Percentiles rank a stretch among this genome's conserved stretches.
Conservation (phyloP, 2,329 filamentous ascomycete species). For the Xylariaceae sp. region DNA sequence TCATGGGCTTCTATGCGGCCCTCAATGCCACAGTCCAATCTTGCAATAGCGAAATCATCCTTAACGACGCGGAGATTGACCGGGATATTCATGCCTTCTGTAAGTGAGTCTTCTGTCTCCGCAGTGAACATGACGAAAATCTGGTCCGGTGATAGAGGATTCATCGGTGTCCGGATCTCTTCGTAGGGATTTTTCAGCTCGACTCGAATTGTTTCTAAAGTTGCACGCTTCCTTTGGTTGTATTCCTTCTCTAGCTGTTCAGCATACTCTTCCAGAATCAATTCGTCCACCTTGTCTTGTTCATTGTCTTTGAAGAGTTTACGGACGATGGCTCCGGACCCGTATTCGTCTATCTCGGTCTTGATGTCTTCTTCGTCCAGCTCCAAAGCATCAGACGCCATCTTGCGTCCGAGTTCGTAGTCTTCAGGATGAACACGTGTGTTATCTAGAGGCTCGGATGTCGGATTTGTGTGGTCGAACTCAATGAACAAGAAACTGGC, state of each 20-base stretch:
- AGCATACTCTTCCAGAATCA: conserved; percentile 94
- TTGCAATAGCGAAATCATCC: conserved; percentile 88
- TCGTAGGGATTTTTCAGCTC: conserved; percentile 92
- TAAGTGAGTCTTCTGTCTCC: conserved; percentile 79
- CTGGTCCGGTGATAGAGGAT: conserved; percentile 65
- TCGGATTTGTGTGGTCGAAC: conserved; percentile 75
- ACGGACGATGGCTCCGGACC: conserved; percentile 83
- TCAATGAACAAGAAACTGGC: conserved; percentile 91
- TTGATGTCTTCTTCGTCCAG: conserved; percentile 98
- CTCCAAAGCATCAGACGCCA: conserved; percentile 94
- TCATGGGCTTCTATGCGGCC: conserved; percentile 81
- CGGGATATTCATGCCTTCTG: conserved; percentile 87
- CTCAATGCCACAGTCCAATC: conserved; percentile 90
- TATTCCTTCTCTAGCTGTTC: conserved; percentile 92
- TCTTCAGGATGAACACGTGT: conserved; percentile 97
- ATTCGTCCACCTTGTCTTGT: conserved; percentile 91
- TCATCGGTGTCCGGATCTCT: conserved; percentile 81
- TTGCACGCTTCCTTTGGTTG: conserved; percentile 90
- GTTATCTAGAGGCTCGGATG: conserved; percentile 90
- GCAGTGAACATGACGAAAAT: conserved; percentile 97
- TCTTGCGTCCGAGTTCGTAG: conserved; percentile 96
- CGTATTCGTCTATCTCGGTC: conserved; percentile 86
- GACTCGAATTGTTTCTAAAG: conserved; percentile 90
- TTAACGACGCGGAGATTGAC: conserved; percentile 85
- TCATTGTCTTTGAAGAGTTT: conserved; percentile 94